phyloP scores from a whole-genome alignment of 768 basidiomycete species.

The Termitomyces sp. region DNA sequence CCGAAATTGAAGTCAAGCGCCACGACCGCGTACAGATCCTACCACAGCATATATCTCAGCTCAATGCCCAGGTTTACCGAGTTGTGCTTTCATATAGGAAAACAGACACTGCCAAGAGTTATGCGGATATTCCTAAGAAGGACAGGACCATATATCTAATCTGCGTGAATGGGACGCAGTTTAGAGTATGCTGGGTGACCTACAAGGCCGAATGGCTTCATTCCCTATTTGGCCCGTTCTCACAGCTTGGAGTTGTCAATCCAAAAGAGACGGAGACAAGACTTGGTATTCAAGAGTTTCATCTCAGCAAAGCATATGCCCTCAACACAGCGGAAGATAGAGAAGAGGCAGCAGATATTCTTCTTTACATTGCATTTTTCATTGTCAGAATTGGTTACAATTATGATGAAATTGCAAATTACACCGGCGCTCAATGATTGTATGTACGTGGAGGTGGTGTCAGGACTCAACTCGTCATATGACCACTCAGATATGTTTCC shows the following conservation, averaged over 20 bases:
- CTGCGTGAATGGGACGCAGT: neutral
- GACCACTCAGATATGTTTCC: too few relatives aligned
- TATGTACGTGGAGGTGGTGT: too few relatives aligned
- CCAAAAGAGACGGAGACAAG: neutral
- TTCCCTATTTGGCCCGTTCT: neutral
- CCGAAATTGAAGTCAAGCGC: neutral
- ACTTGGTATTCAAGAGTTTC: neutral
- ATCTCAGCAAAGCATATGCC: neutral
- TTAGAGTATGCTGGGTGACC: neutral
- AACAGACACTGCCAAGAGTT: neutral
- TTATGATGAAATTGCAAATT: neutral
- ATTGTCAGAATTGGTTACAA: neutral
- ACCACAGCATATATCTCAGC: neutral
- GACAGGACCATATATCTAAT: neutral
- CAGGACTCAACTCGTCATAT: too few relatives aligned
- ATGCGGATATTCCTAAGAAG: neutral
- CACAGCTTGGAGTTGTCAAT: neutral
- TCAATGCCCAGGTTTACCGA: constrained; percentile 1
- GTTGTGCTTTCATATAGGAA: neutral
- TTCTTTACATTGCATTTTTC: neutral
- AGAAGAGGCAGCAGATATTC: neutral
- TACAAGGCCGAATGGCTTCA: neutral
- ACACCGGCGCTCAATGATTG: neutral
- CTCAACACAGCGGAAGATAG: neutral
- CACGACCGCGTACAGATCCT: neutral